A percentile compares a stretch with the other conserved stretches of the same genome.
These are phyloP conservation scores for Mariannaea sp. DNA, from an alignment of 2,329 filamentous ascomycete genomes.

Conservation along the genomic window DNA sequence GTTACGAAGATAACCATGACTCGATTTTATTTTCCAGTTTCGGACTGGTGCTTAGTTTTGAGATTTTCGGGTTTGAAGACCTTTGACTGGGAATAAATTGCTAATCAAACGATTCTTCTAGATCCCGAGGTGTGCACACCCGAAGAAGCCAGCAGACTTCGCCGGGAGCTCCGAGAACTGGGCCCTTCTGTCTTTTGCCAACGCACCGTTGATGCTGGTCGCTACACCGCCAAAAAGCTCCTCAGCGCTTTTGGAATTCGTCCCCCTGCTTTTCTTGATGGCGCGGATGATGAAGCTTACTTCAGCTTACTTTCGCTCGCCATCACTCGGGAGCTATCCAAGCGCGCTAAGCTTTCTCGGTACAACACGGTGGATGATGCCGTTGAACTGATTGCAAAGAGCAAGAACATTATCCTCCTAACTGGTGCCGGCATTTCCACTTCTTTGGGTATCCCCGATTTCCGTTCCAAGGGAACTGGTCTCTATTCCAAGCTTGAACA, in stretches of 20 bases:
- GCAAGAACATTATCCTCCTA: conserved; percentile 87
- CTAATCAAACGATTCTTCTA: conserved; percentile 21
- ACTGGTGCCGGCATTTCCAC: conserved; percentile 97
- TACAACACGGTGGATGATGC: conserved; percentile 91
- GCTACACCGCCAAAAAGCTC: conserved; percentile 79
- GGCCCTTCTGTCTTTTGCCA: conserved; percentile 80
- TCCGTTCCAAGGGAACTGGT: conserved; percentile 89
- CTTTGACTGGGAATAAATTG: not conserved
- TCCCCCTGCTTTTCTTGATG: conserved; percentile 75
- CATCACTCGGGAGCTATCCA: conserved; percentile 79
- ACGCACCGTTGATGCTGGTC: conserved; percentile 69
- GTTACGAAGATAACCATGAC: not conserved
- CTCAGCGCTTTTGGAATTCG: conserved; percentile 84
- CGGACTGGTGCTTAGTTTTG: not conserved
- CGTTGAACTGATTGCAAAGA: conserved; percentile 72
- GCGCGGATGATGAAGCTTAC: conserved; percentile 69
- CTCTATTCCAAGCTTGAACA: conserved; percentile 85
- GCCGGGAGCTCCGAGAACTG: conserved; percentile 72
- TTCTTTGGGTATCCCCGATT: conserved; percentile 94
- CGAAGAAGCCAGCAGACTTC: conserved; percentile 70
- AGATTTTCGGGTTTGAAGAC: too few relatives aligned
- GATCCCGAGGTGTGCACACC: conserved; percentile 63
- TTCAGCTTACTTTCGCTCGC: conserved; percentile 76
- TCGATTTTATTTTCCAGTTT: not conserved
- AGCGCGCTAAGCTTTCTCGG: conserved; percentile 75